Base-by-base conservation (phyloP, 176 grass and related monocot genomes). In the Bothriochloa decipiens region DNA sequence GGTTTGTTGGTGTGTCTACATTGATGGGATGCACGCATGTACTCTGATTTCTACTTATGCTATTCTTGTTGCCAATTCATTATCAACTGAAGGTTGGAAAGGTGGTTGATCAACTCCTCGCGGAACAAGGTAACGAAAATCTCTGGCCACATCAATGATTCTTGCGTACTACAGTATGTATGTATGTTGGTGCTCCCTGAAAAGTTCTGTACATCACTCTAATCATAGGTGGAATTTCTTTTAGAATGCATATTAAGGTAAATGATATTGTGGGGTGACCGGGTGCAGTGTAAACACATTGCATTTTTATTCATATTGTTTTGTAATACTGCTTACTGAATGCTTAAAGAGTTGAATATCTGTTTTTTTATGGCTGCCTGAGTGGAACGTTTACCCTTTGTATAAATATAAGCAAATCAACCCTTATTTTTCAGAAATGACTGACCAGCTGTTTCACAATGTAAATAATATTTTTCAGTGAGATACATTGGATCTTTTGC, bases 21-120 rank as follows among this genome's bases (percentile, higher is more conserved):
- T 74, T 33, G 0, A 62, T 80, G 3, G 28, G 4, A 17, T 86
- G 23, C 4, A 3, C 74, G n/a, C 18, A 9, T 43, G 6, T 13
- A 4, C 28, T 66, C 25, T 69, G 16, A 9, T 57, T 22, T 75
- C 18, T 78, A 45, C 6, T 1, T 12, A 16, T 6, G 12, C 60
- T 85, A 23, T 75, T 57, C 10, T 25, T 61, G 4, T 60, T 45
- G 20, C n/a, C 25, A 26, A 16, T 68, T 23, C 47, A 0, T 65
- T 68, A 46, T 28, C 14, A 35, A 81, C 79, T 81, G 27, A 80
- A 98, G 96, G 83, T 98, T 78, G 96, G 82, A 46, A 93, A 90
- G 77, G 85, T 92, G 80, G 74, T 95, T 40, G 96, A 98, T 79
- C 87, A 98, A 75, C 68, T 91, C 81, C 93, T 98, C 0, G 58